These are phyloP conservation scores for Annulohypoxylon maeteangense DNA, from an alignment of 495 filamentous ascomycete species.

Conservation along the genomic window DNA sequence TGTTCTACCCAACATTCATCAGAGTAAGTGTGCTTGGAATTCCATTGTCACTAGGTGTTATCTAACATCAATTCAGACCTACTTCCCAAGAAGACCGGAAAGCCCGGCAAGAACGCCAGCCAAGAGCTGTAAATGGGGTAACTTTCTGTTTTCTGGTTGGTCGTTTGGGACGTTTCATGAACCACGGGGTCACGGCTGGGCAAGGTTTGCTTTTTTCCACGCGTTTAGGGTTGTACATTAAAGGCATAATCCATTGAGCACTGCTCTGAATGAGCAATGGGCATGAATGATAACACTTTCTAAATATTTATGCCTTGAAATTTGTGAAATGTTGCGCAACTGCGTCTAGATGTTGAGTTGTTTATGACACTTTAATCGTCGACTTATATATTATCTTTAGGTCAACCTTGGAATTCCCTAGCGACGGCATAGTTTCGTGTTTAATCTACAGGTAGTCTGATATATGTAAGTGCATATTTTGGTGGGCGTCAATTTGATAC, in stretches of 20 bases:
- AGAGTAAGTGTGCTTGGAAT: constrained; percentile 73
- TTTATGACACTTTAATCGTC: too few relatives aligned
- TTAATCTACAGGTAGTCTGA: too few relatives aligned
- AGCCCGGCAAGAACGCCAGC: constrained; percentile 87
- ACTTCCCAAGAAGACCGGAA: constrained; percentile 96
- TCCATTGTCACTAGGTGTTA: neutral
- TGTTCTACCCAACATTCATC: constrained; percentile 98
- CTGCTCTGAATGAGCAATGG: constrained; percentile 59
- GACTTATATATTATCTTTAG: too few relatives aligned
- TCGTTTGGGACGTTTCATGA: constrained; percentile 77
- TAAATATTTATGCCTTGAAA: constrained; percentile 36
- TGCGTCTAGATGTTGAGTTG: too few relatives aligned
- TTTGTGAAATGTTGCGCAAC: neutral
- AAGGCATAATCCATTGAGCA: constrained; percentile 67
- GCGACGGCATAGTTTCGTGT: too few relatives aligned
- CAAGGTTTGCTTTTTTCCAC: constrained; percentile 78
- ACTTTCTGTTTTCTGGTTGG: constrained; percentile 72
- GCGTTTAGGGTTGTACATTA: constrained; percentile 93
- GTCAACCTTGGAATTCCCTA: too few relatives aligned
- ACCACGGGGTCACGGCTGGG: constrained; percentile 86
- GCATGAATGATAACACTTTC: constrained; percentile 65
- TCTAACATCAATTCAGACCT: constrained; percentile 76
- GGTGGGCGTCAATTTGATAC: neutral
- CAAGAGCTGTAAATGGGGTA: constrained; percentile 82
- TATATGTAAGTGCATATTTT: too few relatives aligned